phyloP scores from a whole-genome alignment of 2,329 filamentous ascomycete genomes.

The Cercospora sesami region DNA sequence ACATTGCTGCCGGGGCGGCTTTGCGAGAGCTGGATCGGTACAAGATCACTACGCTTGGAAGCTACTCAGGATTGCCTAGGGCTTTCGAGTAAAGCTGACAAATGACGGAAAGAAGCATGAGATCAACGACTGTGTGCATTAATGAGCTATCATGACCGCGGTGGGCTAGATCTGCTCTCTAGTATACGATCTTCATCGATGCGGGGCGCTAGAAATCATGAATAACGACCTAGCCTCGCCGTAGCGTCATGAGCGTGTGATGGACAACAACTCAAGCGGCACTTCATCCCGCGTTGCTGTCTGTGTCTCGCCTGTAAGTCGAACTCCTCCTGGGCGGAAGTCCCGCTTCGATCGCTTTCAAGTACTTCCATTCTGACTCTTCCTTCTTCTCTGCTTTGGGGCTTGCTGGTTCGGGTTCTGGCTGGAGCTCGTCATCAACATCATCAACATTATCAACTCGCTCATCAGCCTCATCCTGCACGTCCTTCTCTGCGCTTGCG shows the following conservation, averaged over 20 bases:
- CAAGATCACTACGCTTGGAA: conserved; percentile 25
- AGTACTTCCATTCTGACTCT: neutral
- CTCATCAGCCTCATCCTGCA: too few species aligned
- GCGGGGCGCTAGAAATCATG: too few species aligned
- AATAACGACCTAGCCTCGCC: too few species aligned
- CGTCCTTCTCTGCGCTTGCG: neutral
- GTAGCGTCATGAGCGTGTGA: neutral
- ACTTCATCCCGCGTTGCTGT: neutral
- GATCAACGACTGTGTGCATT: neutral
- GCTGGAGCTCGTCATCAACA: neutral
- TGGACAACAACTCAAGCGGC: neutral
- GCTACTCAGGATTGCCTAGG: conserved; percentile 9
- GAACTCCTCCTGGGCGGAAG: neutral
- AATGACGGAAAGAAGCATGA: neutral
- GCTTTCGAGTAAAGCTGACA: neutral
- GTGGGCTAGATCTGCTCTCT: neutral
- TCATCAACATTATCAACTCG: too few species aligned
- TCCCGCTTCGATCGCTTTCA: neutral
- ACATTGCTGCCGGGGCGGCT: conserved; percentile 53
- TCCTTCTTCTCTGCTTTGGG: neutral
- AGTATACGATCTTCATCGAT: neutral
- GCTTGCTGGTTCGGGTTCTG: neutral
- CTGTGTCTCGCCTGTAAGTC: neutral
- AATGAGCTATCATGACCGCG: neutral
- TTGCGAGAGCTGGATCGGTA: conserved; percentile 52